These are phyloP conservation scores for Hypoxylon cercidicola DNA, from an alignment of 495 filamentous ascomycete species.

Conservation along the genomic window DNA sequence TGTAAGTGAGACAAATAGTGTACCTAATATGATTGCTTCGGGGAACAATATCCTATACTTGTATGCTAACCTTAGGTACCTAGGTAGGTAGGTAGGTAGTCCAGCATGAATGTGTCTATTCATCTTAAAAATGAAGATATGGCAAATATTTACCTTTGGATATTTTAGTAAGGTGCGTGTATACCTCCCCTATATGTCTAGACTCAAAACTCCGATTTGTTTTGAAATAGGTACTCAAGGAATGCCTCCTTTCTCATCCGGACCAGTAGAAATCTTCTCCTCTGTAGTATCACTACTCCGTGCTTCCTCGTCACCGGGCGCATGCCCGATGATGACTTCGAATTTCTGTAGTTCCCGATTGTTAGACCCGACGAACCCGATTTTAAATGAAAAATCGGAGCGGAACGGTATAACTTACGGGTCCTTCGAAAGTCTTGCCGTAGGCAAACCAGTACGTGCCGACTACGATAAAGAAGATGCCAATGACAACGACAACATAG, in stretches of 20 bases:
- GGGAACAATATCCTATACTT: too few species aligned
- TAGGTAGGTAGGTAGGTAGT: too few species aligned
- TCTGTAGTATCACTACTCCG: neutral
- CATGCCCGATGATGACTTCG: slow-evolving; percentile 35
- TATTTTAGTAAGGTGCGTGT: too few species aligned
- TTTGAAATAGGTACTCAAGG: neutral
- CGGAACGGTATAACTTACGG: slow-evolving; percentile 36
- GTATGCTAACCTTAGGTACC: too few species aligned
- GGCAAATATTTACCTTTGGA: too few species aligned
- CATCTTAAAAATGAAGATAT: too few species aligned
- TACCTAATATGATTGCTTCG: too few species aligned
- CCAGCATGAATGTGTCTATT: too few species aligned
- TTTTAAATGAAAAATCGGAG: neutral
- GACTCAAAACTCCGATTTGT: too few species aligned
- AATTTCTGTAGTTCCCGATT: slow-evolving; percentile 21
- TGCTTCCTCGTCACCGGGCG: slow-evolving; percentile 19
- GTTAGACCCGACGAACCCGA: neutral
- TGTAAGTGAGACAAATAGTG: too few species aligned
- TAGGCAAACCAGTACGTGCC: slow-evolving; percentile 42
- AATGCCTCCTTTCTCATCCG: slow-evolving; percentile 11
- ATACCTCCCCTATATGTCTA: too few species aligned
- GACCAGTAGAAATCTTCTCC: slow-evolving; percentile 5
- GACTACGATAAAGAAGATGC: slow-evolving; percentile 47
- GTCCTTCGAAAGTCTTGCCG: slow-evolving; percentile 46
- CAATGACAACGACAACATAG: slow-evolving; percentile 49